Conservation (phyloP, 169 alveolate genomes). For the Plasmodium gonderi region DNA sequence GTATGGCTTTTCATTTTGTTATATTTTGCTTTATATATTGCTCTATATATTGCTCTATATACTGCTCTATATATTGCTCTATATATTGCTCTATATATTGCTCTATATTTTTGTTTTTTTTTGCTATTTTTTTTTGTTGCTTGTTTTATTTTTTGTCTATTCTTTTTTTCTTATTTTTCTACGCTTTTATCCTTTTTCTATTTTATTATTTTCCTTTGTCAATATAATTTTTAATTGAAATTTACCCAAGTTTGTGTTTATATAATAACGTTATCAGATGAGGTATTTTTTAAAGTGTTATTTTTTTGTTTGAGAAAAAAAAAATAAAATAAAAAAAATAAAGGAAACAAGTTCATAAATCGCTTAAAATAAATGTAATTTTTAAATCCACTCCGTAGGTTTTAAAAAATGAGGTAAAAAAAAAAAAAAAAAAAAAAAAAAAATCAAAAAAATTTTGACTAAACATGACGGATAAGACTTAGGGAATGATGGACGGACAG, state of each 20-base stretch:
- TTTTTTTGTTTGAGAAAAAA: neutral
- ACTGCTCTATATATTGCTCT: too few relatives aligned
- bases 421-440: too few relatives aligned
- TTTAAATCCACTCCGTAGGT: too few relatives aligned
- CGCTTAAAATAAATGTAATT: too few relatives aligned
- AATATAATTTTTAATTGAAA: neutral
- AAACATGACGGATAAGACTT: too few relatives aligned
- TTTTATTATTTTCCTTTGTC: neutral
- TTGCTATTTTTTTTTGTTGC: neutral
- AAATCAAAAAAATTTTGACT: too few relatives aligned
- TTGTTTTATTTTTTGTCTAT: neutral
- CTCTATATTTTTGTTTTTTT: neutral
- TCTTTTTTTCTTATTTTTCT: neutral
- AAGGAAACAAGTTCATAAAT: neutral
- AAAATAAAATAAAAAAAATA: neutral
- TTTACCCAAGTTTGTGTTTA: neutral
- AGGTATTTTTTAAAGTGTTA: neutral
- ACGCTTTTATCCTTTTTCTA: neutral
- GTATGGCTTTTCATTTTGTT: too few relatives aligned
- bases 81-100: neutral
- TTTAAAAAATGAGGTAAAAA: too few relatives aligned
- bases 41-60: too few relatives aligned
- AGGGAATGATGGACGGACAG: too few relatives aligned
- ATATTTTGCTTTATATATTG: too few relatives aligned
- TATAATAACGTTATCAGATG: neutral